Conservation (phyloP, 1,139 yeast species). For the Cylindricascospora bacillispora region DNA sequence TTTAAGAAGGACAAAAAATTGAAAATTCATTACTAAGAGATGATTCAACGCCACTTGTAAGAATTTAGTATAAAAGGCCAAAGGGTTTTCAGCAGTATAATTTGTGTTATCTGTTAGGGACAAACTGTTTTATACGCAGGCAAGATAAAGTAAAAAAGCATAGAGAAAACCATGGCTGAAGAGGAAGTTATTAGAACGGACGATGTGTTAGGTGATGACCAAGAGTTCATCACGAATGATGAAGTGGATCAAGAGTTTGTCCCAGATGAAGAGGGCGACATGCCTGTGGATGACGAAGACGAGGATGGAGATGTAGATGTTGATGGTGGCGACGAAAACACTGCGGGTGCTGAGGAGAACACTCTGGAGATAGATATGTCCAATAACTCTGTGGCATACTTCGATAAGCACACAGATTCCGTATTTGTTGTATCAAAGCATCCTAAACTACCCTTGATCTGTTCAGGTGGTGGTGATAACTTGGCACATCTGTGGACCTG, state of each 20-base stretch:
- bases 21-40: too few relatives aligned
- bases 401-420: conserved; percentile 79
- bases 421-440: conserved; percentile 68
- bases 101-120: too few relatives aligned
- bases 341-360: conserved; percentile 24
- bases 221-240: conserved; percentile 39
- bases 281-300: conserved; percentile 30
- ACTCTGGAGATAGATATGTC: conserved; percentile 57
- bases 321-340: conserved; percentile 25
- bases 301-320: conserved; percentile 31
- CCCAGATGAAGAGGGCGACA: conserved; percentile 24
- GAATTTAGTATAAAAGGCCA: too few relatives aligned
- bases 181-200: too few relatives aligned
- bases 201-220: too few relatives aligned
- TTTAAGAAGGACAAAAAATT: too few relatives aligned
- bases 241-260: conserved; percentile 52
- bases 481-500: conserved; percentile 86
- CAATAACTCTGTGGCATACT: conserved; percentile 80
- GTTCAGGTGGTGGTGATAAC: conserved; percentile 89
- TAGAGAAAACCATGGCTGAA: too few relatives aligned
- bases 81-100: too few relatives aligned
- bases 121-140: too few relatives aligned
- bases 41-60: too few relatives aligned
- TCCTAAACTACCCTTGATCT: conserved; percentile 69
- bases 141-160: too few relatives aligned